Base-by-base conservation (phyloP, 129 eudicot species). In the Flaveria sonorensis region DNA sequence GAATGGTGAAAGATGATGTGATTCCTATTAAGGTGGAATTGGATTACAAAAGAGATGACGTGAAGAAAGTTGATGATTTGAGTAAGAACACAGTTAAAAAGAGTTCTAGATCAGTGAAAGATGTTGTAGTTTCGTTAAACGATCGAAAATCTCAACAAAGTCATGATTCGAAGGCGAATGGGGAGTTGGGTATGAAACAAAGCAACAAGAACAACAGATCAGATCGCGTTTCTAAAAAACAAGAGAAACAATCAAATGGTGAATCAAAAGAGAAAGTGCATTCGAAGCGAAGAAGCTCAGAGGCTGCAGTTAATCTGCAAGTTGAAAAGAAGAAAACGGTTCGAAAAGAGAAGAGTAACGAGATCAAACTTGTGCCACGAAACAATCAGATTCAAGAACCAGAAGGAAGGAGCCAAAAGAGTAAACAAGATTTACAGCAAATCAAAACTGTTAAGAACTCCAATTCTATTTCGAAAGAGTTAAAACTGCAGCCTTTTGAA, bases 331-430 rank as follows among this genome's bases (percentile, higher is more conserved):
- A 63, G 72, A 83, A 66, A 70, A 57, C 72, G 1, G 66, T 46
- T 51, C 79, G 77, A 19, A 59, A 14, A 46, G 87, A 77, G 46
- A 80, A 65, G 77, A 84, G 67, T 77, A 36, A 73, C 15, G 83
- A 81, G 60, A 55, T 59, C 76, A 73, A 69, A 70, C 71, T 76
- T 47, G 70, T 53, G 48, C 59, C 81, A 57, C 77, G 81, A 71
- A 82, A 78, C 81, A 81, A 80, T 76, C 85, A 72, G 19, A 73
- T 51, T 78, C 52, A 40, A 40, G 81, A 60, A 45, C 75, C 55
- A n/a, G 88, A 61, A 42, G 83, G 83, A 47, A 84, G 69, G 77
- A 78, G 51, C 59, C 84, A 81, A 45, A 78, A 39, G 79, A 78
- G 36, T 30, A 82, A 80, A 74, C 77, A 81, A 60, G 83, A 68